Conservation (phyloP, 2,329 filamentous ascomycete species). For the Leptographium radiaticola region DNA sequence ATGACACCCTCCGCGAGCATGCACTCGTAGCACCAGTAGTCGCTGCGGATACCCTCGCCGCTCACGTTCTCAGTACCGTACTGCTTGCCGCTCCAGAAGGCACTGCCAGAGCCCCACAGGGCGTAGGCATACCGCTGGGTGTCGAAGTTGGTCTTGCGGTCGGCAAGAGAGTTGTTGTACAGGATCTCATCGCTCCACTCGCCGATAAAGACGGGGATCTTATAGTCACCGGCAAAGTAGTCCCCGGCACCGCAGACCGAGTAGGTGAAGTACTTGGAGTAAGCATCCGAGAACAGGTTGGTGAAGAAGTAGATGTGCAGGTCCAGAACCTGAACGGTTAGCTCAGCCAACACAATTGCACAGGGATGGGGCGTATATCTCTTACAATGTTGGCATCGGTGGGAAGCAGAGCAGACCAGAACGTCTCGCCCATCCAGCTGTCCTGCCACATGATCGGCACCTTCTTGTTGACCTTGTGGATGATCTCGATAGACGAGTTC, state of each 20-base stretch:
- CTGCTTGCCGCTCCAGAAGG: slow-evolving; percentile 4
- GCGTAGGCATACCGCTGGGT: slow-evolving; percentile 3
- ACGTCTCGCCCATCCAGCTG: slow-evolving; percentile 3
- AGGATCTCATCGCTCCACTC: slow-evolving; percentile 5
- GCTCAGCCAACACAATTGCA: not conserved
- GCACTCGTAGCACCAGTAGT: slow-evolving; percentile 7
- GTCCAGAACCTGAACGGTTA: not conserved
- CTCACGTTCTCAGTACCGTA: not conserved
- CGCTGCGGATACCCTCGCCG: slow-evolving; percentile 1
- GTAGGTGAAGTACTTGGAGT: slow-evolving; percentile 3
- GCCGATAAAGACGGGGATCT: slow-evolving; percentile 4
- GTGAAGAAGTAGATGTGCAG: slow-evolving; percentile 6
- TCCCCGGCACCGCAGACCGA: slow-evolving; percentile 2
- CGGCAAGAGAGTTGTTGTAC: slow-evolving; percentile 4
- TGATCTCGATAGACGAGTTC: not conserved
- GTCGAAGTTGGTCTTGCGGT: slow-evolving; percentile 6
- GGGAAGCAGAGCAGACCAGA: not conserved
- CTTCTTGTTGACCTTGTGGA: not conserved
- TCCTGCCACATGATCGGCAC: slow-evolving; percentile 4
- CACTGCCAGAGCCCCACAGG: not conserved
- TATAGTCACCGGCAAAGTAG: slow-evolving; percentile 1
- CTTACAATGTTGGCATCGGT: not conserved
- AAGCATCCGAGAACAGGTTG: not conserved
- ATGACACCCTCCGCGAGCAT: slow-evolving; percentile 5
- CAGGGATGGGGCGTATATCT: not conserved